Conservation (phyloP, 371 early-diverging fungal species). For the Mucor indicus region DNA sequence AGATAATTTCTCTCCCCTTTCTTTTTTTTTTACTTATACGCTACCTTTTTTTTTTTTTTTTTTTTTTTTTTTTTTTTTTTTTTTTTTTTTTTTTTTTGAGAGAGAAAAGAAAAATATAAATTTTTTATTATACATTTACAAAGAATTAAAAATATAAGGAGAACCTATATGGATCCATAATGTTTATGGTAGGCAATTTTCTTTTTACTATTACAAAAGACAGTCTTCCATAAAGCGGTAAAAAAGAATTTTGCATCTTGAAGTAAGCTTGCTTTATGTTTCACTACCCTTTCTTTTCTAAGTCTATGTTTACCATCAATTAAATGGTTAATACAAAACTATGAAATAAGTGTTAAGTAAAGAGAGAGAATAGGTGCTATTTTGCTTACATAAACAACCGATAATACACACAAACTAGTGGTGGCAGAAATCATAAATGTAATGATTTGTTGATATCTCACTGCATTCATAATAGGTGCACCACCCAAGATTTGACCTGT, state of each 20-base stretch:
- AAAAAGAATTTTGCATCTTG: constrained; percentile 16
- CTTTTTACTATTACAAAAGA: background rate
- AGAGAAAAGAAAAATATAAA: constrained; percentile 5
- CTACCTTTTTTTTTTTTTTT: background rate
- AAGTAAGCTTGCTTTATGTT: constrained; percentile 20
- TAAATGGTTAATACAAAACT: constrained; percentile 56
- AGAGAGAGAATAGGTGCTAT: background rate
- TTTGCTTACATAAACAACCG: constrained; percentile 54
- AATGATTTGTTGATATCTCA: constrained; percentile 77
- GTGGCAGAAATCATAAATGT: constrained; percentile 81
- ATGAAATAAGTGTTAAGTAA: background rate
- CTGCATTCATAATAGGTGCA: constrained; percentile 76
- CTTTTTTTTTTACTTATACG: background rate
- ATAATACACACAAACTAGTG: constrained; percentile 62
- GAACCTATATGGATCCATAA: too few species aligned
- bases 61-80: background rate
- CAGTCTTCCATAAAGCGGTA: constrained; percentile 1
- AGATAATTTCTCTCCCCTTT: constrained; percentile 11
- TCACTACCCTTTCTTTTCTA: constrained; percentile 50
- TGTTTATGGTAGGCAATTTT: background rate
- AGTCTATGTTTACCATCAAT: constrained; percentile 60
- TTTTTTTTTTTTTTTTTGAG: background rate
- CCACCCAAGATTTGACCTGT: constrained; percentile 89
- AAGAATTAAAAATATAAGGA: too few species aligned
- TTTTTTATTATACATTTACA: too few species aligned